A percentile compares a stretch with the other conserved stretches of the same genome.
Evolutionary conservation across 1,284 basidiomycete genomes (phyloP).

Genomic region (Bjerkandera adusta): DNA sequence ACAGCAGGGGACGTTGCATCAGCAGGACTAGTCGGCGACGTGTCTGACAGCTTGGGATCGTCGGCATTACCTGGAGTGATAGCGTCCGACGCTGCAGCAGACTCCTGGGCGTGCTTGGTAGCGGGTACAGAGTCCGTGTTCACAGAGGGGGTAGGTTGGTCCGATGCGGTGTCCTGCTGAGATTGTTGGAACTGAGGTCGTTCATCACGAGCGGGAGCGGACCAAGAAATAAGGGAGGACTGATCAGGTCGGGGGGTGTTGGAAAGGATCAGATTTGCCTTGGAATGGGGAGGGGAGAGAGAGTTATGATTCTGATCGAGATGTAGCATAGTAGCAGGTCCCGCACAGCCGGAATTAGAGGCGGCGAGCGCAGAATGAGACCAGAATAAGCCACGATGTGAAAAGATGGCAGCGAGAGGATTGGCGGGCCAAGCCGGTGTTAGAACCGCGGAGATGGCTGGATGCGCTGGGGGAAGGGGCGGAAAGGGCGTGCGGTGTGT

Average conservation of each 20-base stretch:
- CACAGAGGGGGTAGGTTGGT: conserved; percentile 22
- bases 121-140: conserved; percentile 23
- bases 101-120: conserved; percentile 6
- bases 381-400: conserved; percentile 17
- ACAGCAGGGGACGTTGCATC: conserved; percentile 26
- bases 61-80: conserved; percentile 27
- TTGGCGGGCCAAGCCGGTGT: conserved; percentile 20
- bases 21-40: conserved; percentile 22
- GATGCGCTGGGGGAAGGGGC: conserved; percentile 5
- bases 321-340: conserved; percentile 46
- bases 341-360: conserved; percentile 29
- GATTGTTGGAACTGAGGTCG: conserved; percentile 29
- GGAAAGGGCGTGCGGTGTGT: conserved; percentile 9
- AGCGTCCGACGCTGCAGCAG: conserved; percentile 16
- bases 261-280: conserved; percentile 46
- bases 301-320: conserved; percentile 53
- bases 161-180: conserved; percentile 26
- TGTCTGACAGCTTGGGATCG: conserved; percentile 24
- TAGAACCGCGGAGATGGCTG: conserved; percentile 18
- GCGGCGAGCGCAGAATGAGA: conserved; percentile 20
- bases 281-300: conserved; percentile 38
- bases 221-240: conserved; percentile 41
- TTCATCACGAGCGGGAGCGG: conserved; percentile 32
- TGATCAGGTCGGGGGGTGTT: conserved; percentile 35
- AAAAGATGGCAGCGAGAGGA: conserved; percentile 23